Conservation (phyloP, 495 filamentous ascomycete species). For the Aspergillus campestris region DNA sequence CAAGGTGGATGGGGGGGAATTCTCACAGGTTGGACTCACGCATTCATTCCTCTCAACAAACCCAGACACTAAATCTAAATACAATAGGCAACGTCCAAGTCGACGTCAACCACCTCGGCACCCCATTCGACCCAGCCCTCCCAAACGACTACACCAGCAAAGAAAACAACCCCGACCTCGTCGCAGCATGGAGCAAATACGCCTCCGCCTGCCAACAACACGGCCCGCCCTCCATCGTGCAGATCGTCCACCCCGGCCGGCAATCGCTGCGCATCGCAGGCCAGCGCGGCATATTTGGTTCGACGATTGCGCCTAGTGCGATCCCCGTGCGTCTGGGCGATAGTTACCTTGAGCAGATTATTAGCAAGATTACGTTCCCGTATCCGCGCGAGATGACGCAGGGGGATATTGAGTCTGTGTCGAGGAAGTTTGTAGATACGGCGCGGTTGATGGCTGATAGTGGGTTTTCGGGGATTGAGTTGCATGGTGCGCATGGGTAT, state of each 20-base stretch:
- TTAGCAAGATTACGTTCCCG: constrained; percentile 30
- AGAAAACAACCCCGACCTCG: constrained; percentile 17
- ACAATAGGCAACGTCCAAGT: constrained; percentile 47
- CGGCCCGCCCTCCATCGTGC: constrained; percentile 43
- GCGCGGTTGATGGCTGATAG: constrained; percentile 38
- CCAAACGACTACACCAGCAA: constrained; percentile 23
- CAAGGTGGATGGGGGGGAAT: constrained; percentile 43
- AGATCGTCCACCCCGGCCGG: constrained; percentile 51
- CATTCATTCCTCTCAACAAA: background rate
- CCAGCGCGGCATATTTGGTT: constrained; percentile 32
- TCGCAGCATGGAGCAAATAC: constrained; percentile 38
- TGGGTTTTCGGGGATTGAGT: constrained; percentile 48
- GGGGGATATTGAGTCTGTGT: constrained; percentile 40
- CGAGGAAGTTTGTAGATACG: constrained; percentile 39
- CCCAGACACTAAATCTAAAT: background rate
- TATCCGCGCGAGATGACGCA: constrained; percentile 39
- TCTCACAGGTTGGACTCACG: constrained; percentile 28
- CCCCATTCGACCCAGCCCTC: constrained; percentile 33
- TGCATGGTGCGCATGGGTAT: constrained; percentile 55
- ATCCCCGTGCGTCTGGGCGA: constrained; percentile 33
- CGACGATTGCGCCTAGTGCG: constrained; percentile 39
- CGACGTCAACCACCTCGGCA: constrained; percentile 43
- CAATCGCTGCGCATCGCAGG: constrained; percentile 43
- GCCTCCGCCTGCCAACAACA: constrained; percentile 36
- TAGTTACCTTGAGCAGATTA: constrained; percentile 24